Base-by-base conservation (phyloP, 2,329 filamentous ascomycete genomes). In the Fusarium robinianum region DNA sequence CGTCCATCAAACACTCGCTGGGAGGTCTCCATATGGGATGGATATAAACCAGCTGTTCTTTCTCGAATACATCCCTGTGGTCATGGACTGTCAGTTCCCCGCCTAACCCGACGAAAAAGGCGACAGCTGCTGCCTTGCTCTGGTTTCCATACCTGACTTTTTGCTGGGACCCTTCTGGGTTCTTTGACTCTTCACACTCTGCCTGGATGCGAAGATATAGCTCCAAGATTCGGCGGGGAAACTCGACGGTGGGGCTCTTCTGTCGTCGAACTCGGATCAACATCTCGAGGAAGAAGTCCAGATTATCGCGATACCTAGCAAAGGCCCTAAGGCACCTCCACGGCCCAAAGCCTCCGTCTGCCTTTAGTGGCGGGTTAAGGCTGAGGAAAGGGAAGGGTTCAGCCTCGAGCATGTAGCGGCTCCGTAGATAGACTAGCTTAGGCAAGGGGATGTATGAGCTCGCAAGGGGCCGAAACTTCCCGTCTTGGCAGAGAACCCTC, bases 271-370 rank as follows among this genome's bases (percentile, higher is more conserved):
- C 23, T 24, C 46, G 36, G 18, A 46, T 41, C 37, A 60, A 25
- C 40, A 60, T 55, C 17, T 58, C 56, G n/a, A 60, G 40, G 32
- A 53, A 60, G 12, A 60, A 60, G 23, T 58, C 44, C 7, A 60
- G 19, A 5, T 58, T 44, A 11, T 58, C 53, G 41, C 9, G 47
- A 38, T 19, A 41, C 53, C n/a, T 53, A 39, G 2, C 14, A 46
- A 41, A 60, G 48, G 7, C 39, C 9, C 49, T 16, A 0, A 60
- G 54, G 22, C 53, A 60, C n/a, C 34, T 40, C 57, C 57, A 60
- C 5, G 46, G 41, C 0, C 53, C 53, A 8, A 58, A 50, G 0
- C 55, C 50, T 1, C 55, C 55, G 5, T 59, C 53, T 1, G 51
- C 32, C 1, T 50, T 45, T 18, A 58, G 46, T 0, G 55, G 42